Evolutionary conservation across 2,329 filamentous ascomycete species (phyloP).

Genomic region (Nemania sp.): DNA sequence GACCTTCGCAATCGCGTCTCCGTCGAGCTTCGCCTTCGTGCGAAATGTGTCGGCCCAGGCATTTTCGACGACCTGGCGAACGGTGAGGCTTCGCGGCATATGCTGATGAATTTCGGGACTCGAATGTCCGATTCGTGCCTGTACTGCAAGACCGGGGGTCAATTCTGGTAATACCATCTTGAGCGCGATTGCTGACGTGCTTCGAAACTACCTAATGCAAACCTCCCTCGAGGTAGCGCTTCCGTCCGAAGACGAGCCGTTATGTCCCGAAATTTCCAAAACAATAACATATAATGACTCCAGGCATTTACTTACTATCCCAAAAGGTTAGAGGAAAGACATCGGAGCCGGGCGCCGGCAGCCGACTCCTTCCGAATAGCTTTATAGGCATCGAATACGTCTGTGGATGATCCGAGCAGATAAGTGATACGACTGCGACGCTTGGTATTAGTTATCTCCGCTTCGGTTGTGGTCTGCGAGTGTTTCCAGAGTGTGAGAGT

Average conservation of each 20-base stretch:
- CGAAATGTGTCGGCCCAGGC: slow-evolving; percentile 91
- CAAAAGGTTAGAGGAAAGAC: slow-evolving; percentile 82
- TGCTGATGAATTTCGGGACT: slow-evolving; percentile 93
- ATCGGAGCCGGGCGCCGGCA: slow-evolving; percentile 71
- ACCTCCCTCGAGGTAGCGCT: too few relatives aligned
- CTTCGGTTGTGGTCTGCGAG: neutral
- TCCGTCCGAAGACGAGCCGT: too few relatives aligned
- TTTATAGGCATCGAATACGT: slow-evolving; percentile 87
- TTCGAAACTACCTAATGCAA: too few relatives aligned
- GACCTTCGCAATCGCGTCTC: slow-evolving; percentile 61
- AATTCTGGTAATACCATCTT: too few relatives aligned
- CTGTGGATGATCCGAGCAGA: slow-evolving; percentile 95
- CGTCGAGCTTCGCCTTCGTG: slow-evolving; percentile 67
- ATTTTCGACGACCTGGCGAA: slow-evolving; percentile 77
- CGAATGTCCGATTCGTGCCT: slow-evolving; percentile 86
- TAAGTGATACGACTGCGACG: slow-evolving; percentile 71
- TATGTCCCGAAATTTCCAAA: too few relatives aligned
- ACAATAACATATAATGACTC: too few relatives aligned
- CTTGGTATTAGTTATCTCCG: neutral
- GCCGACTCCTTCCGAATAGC: slow-evolving; percentile 79
- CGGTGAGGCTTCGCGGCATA: slow-evolving; percentile 77
- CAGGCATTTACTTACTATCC: slow-evolving; percentile 54
- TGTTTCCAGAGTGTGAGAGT: neutral
- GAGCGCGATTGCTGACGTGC: too few relatives aligned
- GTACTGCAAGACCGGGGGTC: slow-evolving; percentile 50